These are phyloP conservation scores for Hypomontagnella submonticulosa DNA, from an alignment of 495 filamentous ascomycete species.

Conservation along the genomic window DNA sequence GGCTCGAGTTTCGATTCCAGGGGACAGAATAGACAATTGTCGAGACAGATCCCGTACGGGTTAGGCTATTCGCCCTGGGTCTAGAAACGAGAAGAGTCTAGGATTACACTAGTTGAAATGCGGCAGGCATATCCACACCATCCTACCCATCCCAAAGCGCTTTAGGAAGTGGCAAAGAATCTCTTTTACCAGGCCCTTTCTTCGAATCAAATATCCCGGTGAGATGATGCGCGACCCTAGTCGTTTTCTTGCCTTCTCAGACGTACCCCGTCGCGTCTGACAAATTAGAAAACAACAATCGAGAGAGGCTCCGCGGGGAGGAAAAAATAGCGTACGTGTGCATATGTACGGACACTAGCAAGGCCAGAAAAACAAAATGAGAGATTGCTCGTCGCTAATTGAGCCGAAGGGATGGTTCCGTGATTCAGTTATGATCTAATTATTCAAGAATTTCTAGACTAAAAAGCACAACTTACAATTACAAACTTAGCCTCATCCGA, in stretches of 20 bases:
- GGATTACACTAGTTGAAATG: slow-evolving; percentile 35
- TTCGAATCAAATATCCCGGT: slow-evolving; percentile 40
- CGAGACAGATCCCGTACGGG: slow-evolving; percentile 20
- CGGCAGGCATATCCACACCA: slow-evolving; percentile 39
- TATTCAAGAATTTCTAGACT: slow-evolving; percentile 8
- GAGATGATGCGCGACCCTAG: slow-evolving; percentile 23
- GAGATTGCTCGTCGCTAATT: slow-evolving; percentile 4
- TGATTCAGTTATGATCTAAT: slow-evolving; percentile 6
- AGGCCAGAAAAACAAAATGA: slow-evolving; percentile 7
- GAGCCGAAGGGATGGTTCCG: slow-evolving; percentile 1
- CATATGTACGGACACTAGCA: slow-evolving; percentile 9
- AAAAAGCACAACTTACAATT: slow-evolving; percentile 4
- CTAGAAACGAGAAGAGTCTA: slow-evolving; percentile 1
- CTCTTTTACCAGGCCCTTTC: slow-evolving; percentile 24
- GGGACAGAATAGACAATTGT: slow-evolving; percentile 17
- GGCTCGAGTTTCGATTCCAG: slow-evolving; percentile 27
- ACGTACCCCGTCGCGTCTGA: slow-evolving; percentile 40
- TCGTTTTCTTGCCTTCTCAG: slow-evolving; percentile 21
- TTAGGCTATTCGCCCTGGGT: slow-evolving; percentile 3
- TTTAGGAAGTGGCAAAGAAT: slow-evolving; percentile 40
- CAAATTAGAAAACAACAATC: slow-evolving; percentile 43
- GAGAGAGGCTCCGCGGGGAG: slow-evolving; percentile 32
- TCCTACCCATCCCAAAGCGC: slow-evolving; percentile 36
- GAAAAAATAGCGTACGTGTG: slow-evolving; percentile 8
- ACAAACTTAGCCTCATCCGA: not conserved